Evolutionary conservation across 352 stramenopile genomes (phyloP), one percentile per base, ranked within the genome.

Genomic region (Phytopythium aichiense): DNA sequence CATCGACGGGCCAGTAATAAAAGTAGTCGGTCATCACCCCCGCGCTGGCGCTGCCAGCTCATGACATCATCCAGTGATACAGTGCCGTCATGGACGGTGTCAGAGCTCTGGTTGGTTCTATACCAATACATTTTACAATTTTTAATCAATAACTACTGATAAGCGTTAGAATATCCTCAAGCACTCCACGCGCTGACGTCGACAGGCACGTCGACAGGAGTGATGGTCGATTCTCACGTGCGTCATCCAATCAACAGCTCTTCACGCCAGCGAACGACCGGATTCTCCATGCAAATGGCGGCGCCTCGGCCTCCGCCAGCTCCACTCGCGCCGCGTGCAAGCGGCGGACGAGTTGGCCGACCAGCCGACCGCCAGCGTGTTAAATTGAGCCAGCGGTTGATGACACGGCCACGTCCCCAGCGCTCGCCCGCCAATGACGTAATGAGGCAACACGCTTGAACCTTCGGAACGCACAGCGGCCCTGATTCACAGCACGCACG

Each of bases 41-140:
- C 22, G n/a, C 0, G 45, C 11, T 16, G n/a, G n/a, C 3, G 11
- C 9, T 22, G 45, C 45, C 45, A 11, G 18, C 16, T n/a, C 33
- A 58, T 58, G 53, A 58, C 53, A 58, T 58, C 53, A 58, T 49
- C 25, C 35, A 13, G n/a, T 58, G 33, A 58, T 37, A 49, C 22
- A 30, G 18, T 22, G n/a, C 9, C 33, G 35, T 58, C 53, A 45
- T 7, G n/a, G 13, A 48, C 49, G n/a, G 23, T 40, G 35, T 55
- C 49, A 38, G 18, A 28, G 30, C 49, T 3, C 15, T 15, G 0
- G 4, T 50, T 58, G 7, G 18, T 4, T 15, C 2, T 42, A 45
- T 23, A 5, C 23, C 25, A 55, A n/a, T 55, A 55, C 22, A 30
- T 38, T 31, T 55, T 11, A 57, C 0, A 18, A 25, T 46, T 43